Evolutionary conservation across 2,329 filamentous ascomycete genomes (phyloP), one percentile per base, ranked within the genome.

Genomic region (Aspergillus phoenicis): DNA sequence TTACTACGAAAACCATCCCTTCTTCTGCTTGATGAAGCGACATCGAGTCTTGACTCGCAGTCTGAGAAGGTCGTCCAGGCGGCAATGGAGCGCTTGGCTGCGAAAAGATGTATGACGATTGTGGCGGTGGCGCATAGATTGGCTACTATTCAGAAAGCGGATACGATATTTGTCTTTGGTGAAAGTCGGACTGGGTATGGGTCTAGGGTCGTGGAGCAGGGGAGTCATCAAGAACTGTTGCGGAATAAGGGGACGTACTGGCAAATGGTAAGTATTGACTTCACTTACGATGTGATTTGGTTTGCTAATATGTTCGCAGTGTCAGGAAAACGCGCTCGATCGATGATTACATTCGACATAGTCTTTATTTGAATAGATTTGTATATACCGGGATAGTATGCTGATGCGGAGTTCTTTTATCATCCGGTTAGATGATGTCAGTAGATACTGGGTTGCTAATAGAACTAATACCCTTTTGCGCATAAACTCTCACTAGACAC

Each of bases 101-200:
- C 82, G 4, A 81, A 82, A 65, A 84, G 84, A 10, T 87, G 68
- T n/a, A 71, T 74, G 57, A 86, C 91, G 2, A 91, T 90, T 62
- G 81, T 95, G 3, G 89, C 90, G 2, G 90, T 95, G 8, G 91
- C 91, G 1, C 91, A 94, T 73, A 82, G 91, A 15, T 80, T 94
- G 55, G 88, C 88, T 0, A 94, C 89, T 15, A 87, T 93, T 20
- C 90, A 91, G 74, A 89, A 93, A 66, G 90, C 90, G 1, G 88
- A 94, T 72, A 80, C 87, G 20, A 93, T 93, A 39, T 91, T 91
- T 67, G 90, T 94, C 0, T 85, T 95, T 53, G 89, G 89, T 11
- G 83, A 87, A 61, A 86, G 88, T 1, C 66, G 65, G 11, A 47
- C 53, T 6, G 68, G 65, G 1, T 24, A 56, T 5, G 72, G 72